Percentiles rank a stretch among this genome's conserved stretches.
Evolutionary conservation across 495 filamentous ascomycete species (phyloP).

Genomic region (Podospora sp.): DNA sequence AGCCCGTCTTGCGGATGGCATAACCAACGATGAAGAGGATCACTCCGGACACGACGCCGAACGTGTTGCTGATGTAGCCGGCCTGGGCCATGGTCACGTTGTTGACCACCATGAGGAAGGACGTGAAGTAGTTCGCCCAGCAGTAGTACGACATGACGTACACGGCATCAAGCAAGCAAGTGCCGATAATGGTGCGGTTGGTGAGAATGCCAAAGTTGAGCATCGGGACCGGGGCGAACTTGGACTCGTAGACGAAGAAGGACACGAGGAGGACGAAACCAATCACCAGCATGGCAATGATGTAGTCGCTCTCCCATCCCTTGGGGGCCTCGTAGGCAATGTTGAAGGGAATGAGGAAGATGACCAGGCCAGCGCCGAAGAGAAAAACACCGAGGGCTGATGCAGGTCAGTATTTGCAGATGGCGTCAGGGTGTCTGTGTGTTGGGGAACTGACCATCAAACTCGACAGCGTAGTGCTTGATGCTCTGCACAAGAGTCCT

Average conservation of each 20-base stretch:
- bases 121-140: constrained; percentile 59
- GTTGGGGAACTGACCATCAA: constrained; percentile 46
- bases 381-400: constrained; percentile 52
- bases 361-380: constrained; percentile 55
- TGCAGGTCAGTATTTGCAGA: neutral
- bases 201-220: constrained; percentile 58
- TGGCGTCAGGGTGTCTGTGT: neutral
- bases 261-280: constrained; percentile 55
- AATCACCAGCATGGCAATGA: constrained; percentile 61
- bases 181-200: constrained; percentile 63
- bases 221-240: constrained; percentile 55
- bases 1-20: constrained; percentile 58
- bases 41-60: constrained; percentile 50
- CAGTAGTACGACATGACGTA: constrained; percentile 62
- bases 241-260: constrained; percentile 60
- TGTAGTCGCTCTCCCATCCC: constrained; percentile 52
- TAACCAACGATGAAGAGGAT: constrained; percentile 61
- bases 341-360: constrained; percentile 65
- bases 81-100: constrained; percentile 51
- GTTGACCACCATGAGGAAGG: constrained; percentile 63
- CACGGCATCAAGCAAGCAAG: constrained; percentile 52
- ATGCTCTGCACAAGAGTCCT: constrained; percentile 55
- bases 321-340: constrained; percentile 48
- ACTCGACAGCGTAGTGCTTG: constrained; percentile 55
- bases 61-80: constrained; percentile 53